Conservation (phyloP, 192 early-diverging fungal genomes). For the Podila epigama region DNA sequence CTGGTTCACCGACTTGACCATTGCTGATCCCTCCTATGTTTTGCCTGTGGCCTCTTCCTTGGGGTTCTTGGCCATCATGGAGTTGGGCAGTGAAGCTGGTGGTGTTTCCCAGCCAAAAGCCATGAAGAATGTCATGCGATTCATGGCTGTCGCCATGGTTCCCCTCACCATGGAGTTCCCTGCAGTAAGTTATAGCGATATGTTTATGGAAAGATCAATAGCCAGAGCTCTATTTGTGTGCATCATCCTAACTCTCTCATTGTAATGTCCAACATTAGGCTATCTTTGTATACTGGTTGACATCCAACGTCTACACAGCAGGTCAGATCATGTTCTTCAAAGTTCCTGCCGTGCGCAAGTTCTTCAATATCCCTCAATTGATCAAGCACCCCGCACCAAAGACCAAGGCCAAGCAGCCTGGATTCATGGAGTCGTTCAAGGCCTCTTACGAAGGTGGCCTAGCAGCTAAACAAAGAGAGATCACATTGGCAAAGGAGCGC, state of each 20-base stretch:
- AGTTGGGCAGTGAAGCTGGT: constrained; percentile 56
- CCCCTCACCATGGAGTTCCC: constrained; percentile 49
- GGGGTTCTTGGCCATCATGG: constrained; percentile 77
- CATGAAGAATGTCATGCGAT: constrained; percentile 48
- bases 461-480: constrained; percentile 38
- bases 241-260: neutral
- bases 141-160: constrained; percentile 51
- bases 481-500: constrained; percentile 23
- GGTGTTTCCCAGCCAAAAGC: constrained; percentile 34
- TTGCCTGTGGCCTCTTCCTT: constrained; percentile 78
- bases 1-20: constrained; percentile 90
- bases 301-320: constrained; percentile 75
- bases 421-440: constrained; percentile 60
- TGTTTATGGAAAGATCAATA: too few relatives aligned
- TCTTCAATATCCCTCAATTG: constrained; percentile 67
- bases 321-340: constrained; percentile 74
- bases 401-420: constrained; percentile 37
- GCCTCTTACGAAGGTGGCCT: constrained; percentile 46
- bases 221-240: constrained; percentile 1
- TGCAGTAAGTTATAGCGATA: constrained; percentile 16
- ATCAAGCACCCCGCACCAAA: constrained; percentile 51
- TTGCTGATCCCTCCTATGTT: constrained; percentile 81
- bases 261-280: constrained; percentile 53
- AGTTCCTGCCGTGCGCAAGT: constrained; percentile 59
- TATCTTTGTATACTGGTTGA: constrained; percentile 88